Base-by-base conservation (phyloP, 164 flowering plant genomes). In the Kalanchoe fedtschenkoi region DNA sequence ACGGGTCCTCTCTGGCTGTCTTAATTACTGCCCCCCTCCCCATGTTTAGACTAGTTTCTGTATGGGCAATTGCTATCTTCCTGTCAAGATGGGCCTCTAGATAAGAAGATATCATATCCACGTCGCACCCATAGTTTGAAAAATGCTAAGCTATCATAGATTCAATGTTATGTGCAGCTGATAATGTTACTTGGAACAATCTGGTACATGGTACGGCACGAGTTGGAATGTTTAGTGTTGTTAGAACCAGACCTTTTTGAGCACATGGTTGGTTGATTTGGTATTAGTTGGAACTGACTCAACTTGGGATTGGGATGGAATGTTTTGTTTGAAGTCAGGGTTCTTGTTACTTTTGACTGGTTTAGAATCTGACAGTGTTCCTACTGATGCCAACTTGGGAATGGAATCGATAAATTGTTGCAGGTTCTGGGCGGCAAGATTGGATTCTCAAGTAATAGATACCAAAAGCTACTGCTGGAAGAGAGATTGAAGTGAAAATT, bases 401-500 rank as follows among this genome's bases (percentile, higher is more conserved):
- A 19, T n/a, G 8, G 51, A 44, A 44, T 15, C 6, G 5, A n/a
- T 44, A n/a, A 24, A 51, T 51, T 47, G 5, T 8, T 51, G 1
- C 56, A 51, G 56, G 32, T 51, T 24, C 13, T 32, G 17, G 32
- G 56, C 26, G 33, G 56, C 17, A 51, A 51, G 28, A 51, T 51
- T 51, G 32, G 56, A 2, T 51, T 51, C n/a, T 51, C 56, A 11
- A 51, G 32, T 28, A 26, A 17, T 51, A 51, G 30, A 26, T 51
- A 51, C 56, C 56, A 51, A 24, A 51, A 51, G 56, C 56, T 51
- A 11, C 56, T 26, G 30, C 32, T 24, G 11, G 56, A 51, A 26
- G 56, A 51, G 15, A 51, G 56, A 28, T 51, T 51, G 26, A 51
- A 51, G 56, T 51, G 56, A 51, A 51, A 51, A 26, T 26, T 51